Percentiles rank a stretch among this genome's conserved stretches.
phyloP scores from a whole-genome alignment of 495 filamentous ascomycete species.

The Xanthoparmelia taractica region DNA sequence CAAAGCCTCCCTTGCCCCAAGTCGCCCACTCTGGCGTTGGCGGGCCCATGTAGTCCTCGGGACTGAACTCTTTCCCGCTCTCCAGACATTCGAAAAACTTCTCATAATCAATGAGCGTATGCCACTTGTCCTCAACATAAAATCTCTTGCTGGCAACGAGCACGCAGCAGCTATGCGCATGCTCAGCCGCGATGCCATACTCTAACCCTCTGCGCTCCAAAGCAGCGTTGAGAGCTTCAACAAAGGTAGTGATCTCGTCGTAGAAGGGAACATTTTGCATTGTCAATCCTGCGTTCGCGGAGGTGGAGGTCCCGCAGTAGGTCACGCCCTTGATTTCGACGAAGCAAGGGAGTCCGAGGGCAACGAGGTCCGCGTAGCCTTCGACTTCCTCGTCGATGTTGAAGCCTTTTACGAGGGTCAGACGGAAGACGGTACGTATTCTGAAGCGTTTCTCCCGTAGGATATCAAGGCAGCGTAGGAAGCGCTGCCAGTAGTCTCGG shows the following conservation, averaged over 20 bases:
- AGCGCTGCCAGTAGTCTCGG: conserved; percentile 95
- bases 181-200: conserved; percentile 91
- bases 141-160: conserved; percentile 76
- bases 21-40: conserved; percentile 85
- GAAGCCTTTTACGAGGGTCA: conserved; percentile 93
- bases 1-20: conserved; percentile 92
- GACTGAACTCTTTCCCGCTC: conserved; percentile 59
- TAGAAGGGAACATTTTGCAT: conserved; percentile 98
- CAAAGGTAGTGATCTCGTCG: conserved; percentile 75
- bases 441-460: conserved; percentile 68
- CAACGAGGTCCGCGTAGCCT: conserved; percentile 85
- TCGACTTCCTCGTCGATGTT: conserved; percentile 88
- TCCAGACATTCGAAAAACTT: conserved; percentile 81
- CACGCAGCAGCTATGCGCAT: conserved; percentile 88
- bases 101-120: conserved; percentile 83
- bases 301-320: conserved; percentile 84
- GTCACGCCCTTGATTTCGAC: conserved; percentile 95
- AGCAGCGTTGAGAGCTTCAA: conserved; percentile 58
- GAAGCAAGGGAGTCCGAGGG: conserved; percentile 76
- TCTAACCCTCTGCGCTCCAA: conserved; percentile 58
- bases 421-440: conserved; percentile 88
- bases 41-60: conserved; percentile 82
- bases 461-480: conserved; percentile 83
- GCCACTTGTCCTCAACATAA: conserved; percentile 67
- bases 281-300: conserved; percentile 70